Conservation (phyloP, 768 basidiomycete species). For the Termitomyces sp. region DNA sequence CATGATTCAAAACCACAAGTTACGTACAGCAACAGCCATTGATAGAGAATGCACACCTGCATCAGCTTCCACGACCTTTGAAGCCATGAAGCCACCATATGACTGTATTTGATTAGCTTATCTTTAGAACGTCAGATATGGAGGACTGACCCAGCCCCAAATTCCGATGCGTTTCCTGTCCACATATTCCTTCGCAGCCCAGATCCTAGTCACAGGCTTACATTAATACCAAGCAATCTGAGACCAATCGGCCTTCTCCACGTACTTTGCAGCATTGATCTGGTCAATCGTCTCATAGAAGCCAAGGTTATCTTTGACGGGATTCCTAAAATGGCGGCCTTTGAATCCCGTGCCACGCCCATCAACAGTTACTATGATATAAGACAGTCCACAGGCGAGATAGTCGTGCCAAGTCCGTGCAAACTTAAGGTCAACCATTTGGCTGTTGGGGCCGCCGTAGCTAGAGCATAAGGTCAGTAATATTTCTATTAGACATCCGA, state of each 20-base stretch:
- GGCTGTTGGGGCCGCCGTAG: constrained; percentile 89
- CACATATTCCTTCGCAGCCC: constrained; percentile 85
- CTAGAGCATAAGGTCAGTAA: constrained; percentile 28
- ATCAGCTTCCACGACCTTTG: constrained; percentile 87
- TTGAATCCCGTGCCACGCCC: constrained; percentile 92
- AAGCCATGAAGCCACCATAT: constrained; percentile 94
- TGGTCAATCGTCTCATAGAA: constrained; percentile 89
- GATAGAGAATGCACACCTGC: constrained; percentile 87
- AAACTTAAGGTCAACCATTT: constrained; percentile 66
- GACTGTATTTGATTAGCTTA: constrained; percentile 44
- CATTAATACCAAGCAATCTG: not conserved
- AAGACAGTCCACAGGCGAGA: constrained; percentile 74
- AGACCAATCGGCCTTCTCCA: constrained; percentile 12
- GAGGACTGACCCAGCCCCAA: constrained; percentile 88
- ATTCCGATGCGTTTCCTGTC: constrained; percentile 88
- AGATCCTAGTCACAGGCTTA: constrained; percentile 42
- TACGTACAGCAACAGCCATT: constrained; percentile 83
- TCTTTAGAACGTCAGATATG: constrained; percentile 2
- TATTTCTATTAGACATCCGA: not conserved
- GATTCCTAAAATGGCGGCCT: constrained; percentile 79
- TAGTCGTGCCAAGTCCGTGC: constrained; percentile 83
- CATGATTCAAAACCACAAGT: not conserved
- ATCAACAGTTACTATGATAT: constrained; percentile 85
- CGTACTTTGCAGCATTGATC: constrained; percentile 79
- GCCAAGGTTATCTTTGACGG: constrained; percentile 86